Conservation (phyloP, 2,329 filamentous ascomycete genomes). For the Myriosclerotinia scirpicola region DNA sequence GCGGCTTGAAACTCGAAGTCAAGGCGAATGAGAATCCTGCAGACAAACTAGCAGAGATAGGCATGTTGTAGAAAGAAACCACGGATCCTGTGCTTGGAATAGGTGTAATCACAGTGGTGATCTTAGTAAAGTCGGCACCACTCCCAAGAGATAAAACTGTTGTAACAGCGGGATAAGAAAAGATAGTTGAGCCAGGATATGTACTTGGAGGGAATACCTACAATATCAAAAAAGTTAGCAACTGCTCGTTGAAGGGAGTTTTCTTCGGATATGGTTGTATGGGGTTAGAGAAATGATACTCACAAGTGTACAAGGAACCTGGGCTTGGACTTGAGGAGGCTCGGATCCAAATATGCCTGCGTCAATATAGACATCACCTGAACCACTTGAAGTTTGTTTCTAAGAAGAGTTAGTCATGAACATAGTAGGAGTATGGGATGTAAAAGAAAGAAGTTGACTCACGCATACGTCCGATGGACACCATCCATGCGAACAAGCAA, state of each 20-base stretch:
- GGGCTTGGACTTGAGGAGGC: neutral
- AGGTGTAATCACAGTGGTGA: constrained; percentile 3
- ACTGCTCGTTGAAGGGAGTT: too few relatives aligned
- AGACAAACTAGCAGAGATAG: neutral
- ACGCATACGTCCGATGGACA: constrained; percentile 7
- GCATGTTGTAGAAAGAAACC: neutral
- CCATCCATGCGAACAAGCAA: constrained; percentile 2
- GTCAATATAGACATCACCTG: constrained; percentile 3
- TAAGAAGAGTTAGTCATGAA: neutral
- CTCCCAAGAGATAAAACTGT: constrained; percentile 1
- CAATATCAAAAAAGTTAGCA: neutral
- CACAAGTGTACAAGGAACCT: constrained; percentile 7
- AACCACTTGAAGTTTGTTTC: neutral
- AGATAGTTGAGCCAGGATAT: constrained; percentile 3
- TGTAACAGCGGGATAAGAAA: neutral
- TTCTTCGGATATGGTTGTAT: neutral
- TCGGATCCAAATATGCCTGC: neutral
- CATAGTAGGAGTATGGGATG: too few relatives aligned
- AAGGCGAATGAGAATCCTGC: neutral
- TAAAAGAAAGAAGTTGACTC: neutral
- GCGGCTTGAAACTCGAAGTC: constrained; percentile 10
- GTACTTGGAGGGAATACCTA: constrained; percentile 8
- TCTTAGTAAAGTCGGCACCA: neutral
- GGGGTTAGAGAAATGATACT: neutral
- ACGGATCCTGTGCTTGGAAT: neutral